A percentile compares a stretch with the other conserved stretches of the same genome.
These are phyloP conservation scores for Mesostigma viride DNA, from an alignment of 139 green algal species.

Conservation along the genomic window DNA sequence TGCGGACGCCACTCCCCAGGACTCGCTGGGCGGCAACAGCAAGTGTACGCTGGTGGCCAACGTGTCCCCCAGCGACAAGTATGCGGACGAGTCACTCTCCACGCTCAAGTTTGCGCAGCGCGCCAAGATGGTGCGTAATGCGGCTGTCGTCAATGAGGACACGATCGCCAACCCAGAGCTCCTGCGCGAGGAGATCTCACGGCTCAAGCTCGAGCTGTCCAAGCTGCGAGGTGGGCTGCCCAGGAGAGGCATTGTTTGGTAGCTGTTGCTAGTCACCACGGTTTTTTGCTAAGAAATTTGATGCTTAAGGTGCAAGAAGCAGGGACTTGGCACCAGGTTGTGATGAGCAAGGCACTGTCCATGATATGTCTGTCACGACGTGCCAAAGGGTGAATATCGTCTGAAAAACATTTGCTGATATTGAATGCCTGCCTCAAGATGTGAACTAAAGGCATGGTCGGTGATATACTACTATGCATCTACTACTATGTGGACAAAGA, in stretches of 20 bases:
- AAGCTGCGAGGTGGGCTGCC: constrained; percentile 15
- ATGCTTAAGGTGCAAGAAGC: neutral
- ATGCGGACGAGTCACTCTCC: constrained; percentile 36
- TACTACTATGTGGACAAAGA: too few relatives aligned
- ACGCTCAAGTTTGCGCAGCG: constrained; percentile 52
- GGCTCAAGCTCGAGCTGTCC: constrained; percentile 28
- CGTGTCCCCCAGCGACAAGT: constrained; percentile 32
- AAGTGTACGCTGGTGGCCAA: constrained; percentile 53
- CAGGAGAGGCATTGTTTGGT: too few relatives aligned
- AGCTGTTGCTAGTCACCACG: neutral
- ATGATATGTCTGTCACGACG: too few relatives aligned
- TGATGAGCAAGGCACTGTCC: too few relatives aligned
- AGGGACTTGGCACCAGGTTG: too few relatives aligned
- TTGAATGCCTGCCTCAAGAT: too few relatives aligned
- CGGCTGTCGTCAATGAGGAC: constrained; percentile 59
- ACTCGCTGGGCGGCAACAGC: constrained; percentile 37
- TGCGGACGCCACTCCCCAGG: too few relatives aligned
- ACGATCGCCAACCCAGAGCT: constrained; percentile 12
- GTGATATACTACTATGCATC: too few relatives aligned
- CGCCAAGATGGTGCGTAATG: constrained; percentile 82
- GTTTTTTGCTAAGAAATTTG: neutral
- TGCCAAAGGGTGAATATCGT: too few relatives aligned
- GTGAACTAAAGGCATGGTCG: too few relatives aligned
- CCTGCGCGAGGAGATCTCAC: constrained; percentile 28
- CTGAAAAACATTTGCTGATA: too few relatives aligned